Evolutionary conservation across 768 basidiomycete species (phyloP).

Genomic region (Zangia roseola): DNA sequence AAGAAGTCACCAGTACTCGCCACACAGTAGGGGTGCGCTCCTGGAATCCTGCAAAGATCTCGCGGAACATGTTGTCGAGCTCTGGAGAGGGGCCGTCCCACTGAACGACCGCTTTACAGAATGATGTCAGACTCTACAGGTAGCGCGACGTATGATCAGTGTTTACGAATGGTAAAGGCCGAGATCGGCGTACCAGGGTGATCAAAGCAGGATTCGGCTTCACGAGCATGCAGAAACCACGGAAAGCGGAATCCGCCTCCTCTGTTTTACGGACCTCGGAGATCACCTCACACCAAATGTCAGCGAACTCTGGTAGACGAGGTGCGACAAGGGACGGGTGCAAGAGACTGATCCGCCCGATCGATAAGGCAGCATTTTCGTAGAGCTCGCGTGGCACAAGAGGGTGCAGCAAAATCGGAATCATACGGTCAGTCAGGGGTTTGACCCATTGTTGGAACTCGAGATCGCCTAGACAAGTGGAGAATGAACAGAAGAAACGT

Average conservation of each 20-base stretch:
- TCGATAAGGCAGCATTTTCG: slow-evolving; percentile 98
- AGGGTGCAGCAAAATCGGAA: slow-evolving; percentile 89
- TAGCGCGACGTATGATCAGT: slow-evolving; percentile 5
- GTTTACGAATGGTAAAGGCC: background rate
- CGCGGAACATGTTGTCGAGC: slow-evolving; percentile 91
- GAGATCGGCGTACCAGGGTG: slow-evolving; percentile 64
- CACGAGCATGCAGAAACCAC: slow-evolving; percentile 94
- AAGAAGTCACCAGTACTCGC: slow-evolving; percentile 75
- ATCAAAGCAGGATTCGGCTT: slow-evolving; percentile 93
- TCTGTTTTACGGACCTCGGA: slow-evolving; percentile 99
- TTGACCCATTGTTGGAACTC: slow-evolving; percentile 94
- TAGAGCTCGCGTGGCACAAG: slow-evolving; percentile 91
- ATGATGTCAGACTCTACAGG: slow-evolving; percentile 87
- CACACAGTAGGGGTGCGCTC: slow-evolving; percentile 82
- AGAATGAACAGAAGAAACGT: slow-evolving; percentile 2
- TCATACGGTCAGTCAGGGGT: slow-evolving; percentile 80
- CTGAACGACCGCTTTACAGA: slow-evolving; percentile 95
- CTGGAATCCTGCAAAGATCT: slow-evolving; percentile 87
- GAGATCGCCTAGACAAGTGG: slow-evolving; percentile 53
- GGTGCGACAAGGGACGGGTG: slow-evolving; percentile 91
- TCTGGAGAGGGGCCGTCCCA: slow-evolving; percentile 93
- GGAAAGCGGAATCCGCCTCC: slow-evolving; percentile 98
- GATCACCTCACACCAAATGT: slow-evolving; percentile 94
- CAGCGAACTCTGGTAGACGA: slow-evolving; percentile 85
- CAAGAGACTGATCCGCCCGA: slow-evolving; percentile 92